phyloP scores from a whole-genome alignment of 1,284 basidiomycete genomes.

The Naganishia liquefaciens region DNA sequence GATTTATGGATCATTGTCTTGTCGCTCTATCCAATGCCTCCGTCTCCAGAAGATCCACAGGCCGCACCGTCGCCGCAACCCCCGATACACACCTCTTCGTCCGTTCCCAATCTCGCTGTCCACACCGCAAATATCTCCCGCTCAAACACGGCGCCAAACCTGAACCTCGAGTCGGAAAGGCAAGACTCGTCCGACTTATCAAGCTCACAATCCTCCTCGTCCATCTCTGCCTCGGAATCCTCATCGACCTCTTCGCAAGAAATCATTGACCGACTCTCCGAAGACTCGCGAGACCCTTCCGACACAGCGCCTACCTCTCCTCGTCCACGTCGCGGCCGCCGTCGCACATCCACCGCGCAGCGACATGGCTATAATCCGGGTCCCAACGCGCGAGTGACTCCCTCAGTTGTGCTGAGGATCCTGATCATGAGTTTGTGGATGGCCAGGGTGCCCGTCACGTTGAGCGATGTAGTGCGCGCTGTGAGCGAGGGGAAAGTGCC shows the following conservation, averaged over 20 bases:
- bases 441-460: conserved; percentile 71
- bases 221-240: neutral
- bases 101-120: too few species aligned
- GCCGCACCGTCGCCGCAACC: conserved; percentile 37
- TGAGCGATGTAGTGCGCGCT: conserved; percentile 69
- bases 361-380: conserved; percentile 28
- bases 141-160: too few species aligned
- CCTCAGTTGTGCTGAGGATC: conserved; percentile 43
- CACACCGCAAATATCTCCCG: too few species aligned
- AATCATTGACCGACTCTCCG: neutral
- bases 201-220: neutral
- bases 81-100: neutral
- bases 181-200: too few species aligned
- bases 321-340: conserved; percentile 15
- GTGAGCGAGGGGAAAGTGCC: conserved; percentile 75
- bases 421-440: conserved; percentile 74
- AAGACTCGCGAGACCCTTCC: conserved; percentile 74
- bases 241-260: neutral
- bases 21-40: conserved; percentile 63
- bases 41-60: conserved; percentile 63
- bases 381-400: conserved; percentile 27
- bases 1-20: conserved; percentile 81
- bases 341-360: neutral
- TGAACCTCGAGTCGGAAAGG: too few species aligned
- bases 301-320: conserved; percentile 77